These are phyloP conservation scores for barrel medic (Medicago truncatula) DNA, from an alignment of 306 rosid species.

Conservation along the genomic window DNA sequence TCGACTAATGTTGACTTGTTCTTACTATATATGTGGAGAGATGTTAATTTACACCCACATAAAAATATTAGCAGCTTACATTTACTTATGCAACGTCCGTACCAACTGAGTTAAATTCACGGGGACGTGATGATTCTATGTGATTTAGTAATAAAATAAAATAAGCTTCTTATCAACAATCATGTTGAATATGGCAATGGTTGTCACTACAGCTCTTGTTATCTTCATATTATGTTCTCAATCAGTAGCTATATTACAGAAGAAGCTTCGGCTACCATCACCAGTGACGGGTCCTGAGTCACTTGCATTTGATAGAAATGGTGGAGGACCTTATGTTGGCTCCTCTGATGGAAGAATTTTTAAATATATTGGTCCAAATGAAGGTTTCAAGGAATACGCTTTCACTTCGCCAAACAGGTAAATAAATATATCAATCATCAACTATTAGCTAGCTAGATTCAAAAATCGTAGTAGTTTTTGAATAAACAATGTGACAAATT, in stretches of 20 bases:
- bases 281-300: conserved; percentile 49
- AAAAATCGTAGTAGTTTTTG: no score
- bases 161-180: not conserved
- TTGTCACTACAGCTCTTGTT: not conserved
- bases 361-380: conserved; percentile 16
- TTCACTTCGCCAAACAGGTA: conserved; percentile 51
- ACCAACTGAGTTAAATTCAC: no score
- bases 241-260: conserved; percentile 1
- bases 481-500: no score
- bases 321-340: conserved; percentile 50
- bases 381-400: conserved; percentile 42
- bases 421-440: not conserved
- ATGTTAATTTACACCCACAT: no score
- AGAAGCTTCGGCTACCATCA: conserved; percentile 43
- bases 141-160: not conserved
- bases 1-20: no score
- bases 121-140: no score
- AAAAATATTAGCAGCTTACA: no score
- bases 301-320: conserved; percentile 41
- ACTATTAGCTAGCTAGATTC: no score
- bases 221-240: conserved; percentile 37
- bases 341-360: conserved; percentile 54
- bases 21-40: no score
- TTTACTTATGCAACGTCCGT: no score
- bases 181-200: conserved; percentile 21